Evolutionary conservation across 208 protist species (phyloP), one percentile per base, ranked within the genome.

Genomic region (Trypanosomatidae sp.): DNA sequence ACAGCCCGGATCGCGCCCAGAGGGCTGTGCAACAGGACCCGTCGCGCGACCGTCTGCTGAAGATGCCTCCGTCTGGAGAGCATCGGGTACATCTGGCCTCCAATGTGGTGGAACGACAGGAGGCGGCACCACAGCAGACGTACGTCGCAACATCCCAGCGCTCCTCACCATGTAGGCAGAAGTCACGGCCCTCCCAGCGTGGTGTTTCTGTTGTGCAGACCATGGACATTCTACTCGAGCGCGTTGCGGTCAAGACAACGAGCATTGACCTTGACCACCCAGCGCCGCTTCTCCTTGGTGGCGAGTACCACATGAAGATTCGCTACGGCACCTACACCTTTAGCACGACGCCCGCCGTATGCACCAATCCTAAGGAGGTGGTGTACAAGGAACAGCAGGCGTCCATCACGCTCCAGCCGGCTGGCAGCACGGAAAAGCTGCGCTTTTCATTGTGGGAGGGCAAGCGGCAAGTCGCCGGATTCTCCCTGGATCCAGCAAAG

Each of bases 371-470:
- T 2, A 89, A 82, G 47, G 87, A 90, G 46, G 70, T 97, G 30
- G 62, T 72, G 17, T 88, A 85, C 44, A 17, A 71, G 36, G 69
- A 55, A 12, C 82, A 94, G 71, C 77, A 76, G 49, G 69, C 82
- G n/a, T 71, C 66, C 59, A 76, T 92, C 53, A 66, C 67, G 4
- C 53, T 91, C 52, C 50, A 69, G 66, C 47, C 56, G 2, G 50
- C 33, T 3, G 71, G 39, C 28, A 41, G 39, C 43, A 19, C 13
- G 6, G 86, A 93, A 22, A 95, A 89, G 71, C 69, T 97, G 64
- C 89, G 87, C 59, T 95, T 97, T 58, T 93, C 90, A 3, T 74
- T 97, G 12, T 97, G 87, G 91, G 88, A 95, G 74, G 80, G 88
- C 71, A 69, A 72, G 36, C 76, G 76, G 50, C 93, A 95, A 73